Base-by-base conservation (phyloP, 2,329 filamentous ascomycete species). In the Westerdykella ornata region DNA sequence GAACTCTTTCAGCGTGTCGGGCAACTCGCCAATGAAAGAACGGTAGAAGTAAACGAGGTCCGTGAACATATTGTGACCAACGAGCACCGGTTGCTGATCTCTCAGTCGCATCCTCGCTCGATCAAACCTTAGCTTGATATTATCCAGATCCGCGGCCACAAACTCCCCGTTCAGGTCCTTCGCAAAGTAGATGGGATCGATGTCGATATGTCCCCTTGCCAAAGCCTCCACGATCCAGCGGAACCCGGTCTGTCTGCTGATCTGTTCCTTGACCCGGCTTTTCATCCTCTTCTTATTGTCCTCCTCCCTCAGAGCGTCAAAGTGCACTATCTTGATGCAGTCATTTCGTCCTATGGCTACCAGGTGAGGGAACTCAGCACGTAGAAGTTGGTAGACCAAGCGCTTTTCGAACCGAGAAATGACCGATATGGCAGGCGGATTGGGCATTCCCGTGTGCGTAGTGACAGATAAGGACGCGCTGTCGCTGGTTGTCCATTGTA, bases 31-130 rank as follows among this genome's bases (percentile, higher is more conserved):
- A 37, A 83, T 68, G 57, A 85, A 85, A 1, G 72, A 74, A n/a
- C 69, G 63, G 57, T 82, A 80, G 28, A 84, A 62, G 52, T 83
- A 83, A 28, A 78, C 72, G 3, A 85, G 66, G 49, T 85, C 80
- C 1, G 75, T 73, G 47, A 84, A 77, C 44, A 79, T 69, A 51
- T 85, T 84, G 62, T 85, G 80, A 0, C 80, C 80, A 3, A 84
- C 70, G 0, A 84, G 52, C 1, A 79, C 67, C 2, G 72, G 70
- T 12, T 71, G 68, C 15, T 68, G 71, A 15, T 62, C 56, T 33
- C 67, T 68, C 11, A 82, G 54, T 4, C 65, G 58, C 4, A 60
- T 51, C 39, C 70, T 64, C 0, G 67, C 67, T 14, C 65, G 62
- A 26, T 66, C 49, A 36, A 70, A 69, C 22, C 65, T 60, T 26